phyloP scores from a whole-genome alignment of 805 yeast genomes.

The Teunomyces funiuensis region DNA sequence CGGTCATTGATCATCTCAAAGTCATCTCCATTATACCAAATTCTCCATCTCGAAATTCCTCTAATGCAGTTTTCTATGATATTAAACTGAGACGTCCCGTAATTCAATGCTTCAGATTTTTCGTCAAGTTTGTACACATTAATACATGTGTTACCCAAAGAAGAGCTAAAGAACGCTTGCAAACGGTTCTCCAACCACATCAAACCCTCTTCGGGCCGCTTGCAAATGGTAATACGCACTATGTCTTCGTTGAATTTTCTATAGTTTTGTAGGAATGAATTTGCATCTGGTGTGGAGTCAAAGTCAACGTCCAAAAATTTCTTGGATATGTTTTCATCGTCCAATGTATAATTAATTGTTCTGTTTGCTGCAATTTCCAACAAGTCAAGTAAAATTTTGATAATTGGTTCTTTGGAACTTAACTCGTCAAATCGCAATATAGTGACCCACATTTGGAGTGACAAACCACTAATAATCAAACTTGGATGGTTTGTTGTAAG shows the following conservation, averaged over 20 bases:
- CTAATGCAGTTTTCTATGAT: constrained; percentile 87
- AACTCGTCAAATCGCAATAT: constrained; percentile 79
- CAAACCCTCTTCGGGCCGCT: constrained; percentile 77
- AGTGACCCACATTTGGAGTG: constrained; percentile 93
- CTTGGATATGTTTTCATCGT: constrained; percentile 62
- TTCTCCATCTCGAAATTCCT: constrained; percentile 93
- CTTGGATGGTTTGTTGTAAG: constrained; percentile 82
- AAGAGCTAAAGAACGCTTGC: constrained; percentile 68
- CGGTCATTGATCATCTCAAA: constrained; percentile 53
- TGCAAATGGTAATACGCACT: constrained; percentile 82
- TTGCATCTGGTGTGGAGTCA: constrained; percentile 79
- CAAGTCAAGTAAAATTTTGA: constrained; percentile 60
- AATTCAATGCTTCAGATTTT: constrained; percentile 63
- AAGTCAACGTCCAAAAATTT: constrained; percentile 80
- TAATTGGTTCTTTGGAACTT: constrained; percentile 55
- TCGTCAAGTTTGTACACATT: constrained; percentile 54
- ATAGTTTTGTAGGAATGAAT: constrained; percentile 74
- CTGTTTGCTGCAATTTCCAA: constrained; percentile 77
- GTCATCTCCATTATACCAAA: constrained; percentile 72
- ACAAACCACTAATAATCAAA: constrained; percentile 84
- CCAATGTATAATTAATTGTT: constrained; percentile 68
- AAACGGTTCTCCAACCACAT: constrained; percentile 77
- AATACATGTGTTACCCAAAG: constrained; percentile 64
- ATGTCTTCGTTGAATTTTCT: constrained; percentile 87
- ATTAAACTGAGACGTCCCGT: constrained; percentile 79